Evolutionary conservation across 2,329 filamentous ascomycete genomes (phyloP), one percentile per base, ranked within the genome.

Genomic region (Hymenoscyphus scutula): DNA sequence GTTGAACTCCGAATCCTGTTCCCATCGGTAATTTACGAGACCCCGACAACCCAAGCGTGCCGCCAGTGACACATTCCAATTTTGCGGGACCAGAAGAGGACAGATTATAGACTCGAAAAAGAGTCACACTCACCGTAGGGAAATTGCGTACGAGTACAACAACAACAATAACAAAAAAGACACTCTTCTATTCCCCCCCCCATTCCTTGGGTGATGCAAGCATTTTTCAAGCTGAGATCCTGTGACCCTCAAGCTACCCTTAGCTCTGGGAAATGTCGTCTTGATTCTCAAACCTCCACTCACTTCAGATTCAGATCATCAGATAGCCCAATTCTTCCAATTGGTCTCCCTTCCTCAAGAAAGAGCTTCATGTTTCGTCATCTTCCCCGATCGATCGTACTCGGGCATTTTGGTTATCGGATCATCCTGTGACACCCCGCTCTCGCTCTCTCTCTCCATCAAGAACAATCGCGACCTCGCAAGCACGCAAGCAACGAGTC

Each of bases 401-500:
- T 51, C 19, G n/a, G 19, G 19, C 23, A 23, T 13, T 27, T 5
- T 51, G 19, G 45, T 23, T 51, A 51, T 51, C 19, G 23, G 45
- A 51, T 27, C 19, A 51, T 23, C 45, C 11, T 23, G 19, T 51
- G 19, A 51, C 4, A 51, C 45, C 45, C n/a, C 19, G 8, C 1
- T 23, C 41, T 48, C 41, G 3, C 11, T 23, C 45, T 5, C 19
- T 1, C 1, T 23, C 41, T 48, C 41, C 3, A 25, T 23, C 7
- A 51, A 25, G 34, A 51, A 45, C 53, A 56, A 34, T 56, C 23
- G 23, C 23, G 55, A 34, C 30, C 25, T 41, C 37, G n/a, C 32
- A 38, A 56, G 55, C 55, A 60, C 61, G 58, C 25, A 38, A 54
- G 53, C 32, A 45, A n/a, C 17, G 54, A 15, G 30, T 57, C 32